Percentiles rank a stretch among this genome's conserved stretches.
Conservation (phyloP, 371 early-diverging fungal species). For the Mucor piriformis region DNA sequence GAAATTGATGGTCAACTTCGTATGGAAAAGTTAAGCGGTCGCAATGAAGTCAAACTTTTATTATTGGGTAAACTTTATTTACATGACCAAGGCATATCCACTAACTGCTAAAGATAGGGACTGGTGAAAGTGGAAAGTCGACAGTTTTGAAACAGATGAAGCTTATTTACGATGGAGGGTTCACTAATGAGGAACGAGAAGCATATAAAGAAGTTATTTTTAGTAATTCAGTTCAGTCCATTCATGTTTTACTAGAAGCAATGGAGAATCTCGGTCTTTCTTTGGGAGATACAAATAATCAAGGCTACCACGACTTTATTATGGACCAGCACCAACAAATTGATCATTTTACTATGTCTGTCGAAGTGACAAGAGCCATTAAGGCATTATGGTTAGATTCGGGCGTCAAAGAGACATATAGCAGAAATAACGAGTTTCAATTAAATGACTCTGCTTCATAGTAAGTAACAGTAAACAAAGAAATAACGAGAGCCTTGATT, state of each 20-base stretch:
- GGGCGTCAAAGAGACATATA: conserved; percentile 81
- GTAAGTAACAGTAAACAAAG: conserved; percentile 54
- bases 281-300: conserved; percentile 61
- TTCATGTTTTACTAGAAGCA: conserved; percentile 93
- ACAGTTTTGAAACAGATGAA: conserved; percentile 98
- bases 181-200: conserved; percentile 82
- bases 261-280: conserved; percentile 84
- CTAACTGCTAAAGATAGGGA: conserved; percentile 62
- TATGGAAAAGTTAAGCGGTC: conserved; percentile 74
- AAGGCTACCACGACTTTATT: conserved; percentile 66
- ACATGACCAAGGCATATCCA: too few relatives aligned
- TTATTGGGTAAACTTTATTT: conserved; percentile 92
- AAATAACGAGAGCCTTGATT: not conserved
- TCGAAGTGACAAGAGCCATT: conserved; percentile 79
- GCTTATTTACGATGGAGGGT: conserved; percentile 94
- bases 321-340: conserved; percentile 81
- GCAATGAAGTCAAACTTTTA: conserved; percentile 95
- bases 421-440: conserved; percentile 92
- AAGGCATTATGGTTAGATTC: conserved; percentile 82
- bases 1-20: conserved; percentile 90
- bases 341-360: conserved; percentile 79
- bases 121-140: conserved; percentile 97
- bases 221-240: conserved; percentile 92
- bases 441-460: conserved; percentile 91
- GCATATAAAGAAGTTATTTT: conserved; percentile 94